Base-by-base conservation (phyloP, 306 rosid species). In the Acacia melanoxylon region DNA sequence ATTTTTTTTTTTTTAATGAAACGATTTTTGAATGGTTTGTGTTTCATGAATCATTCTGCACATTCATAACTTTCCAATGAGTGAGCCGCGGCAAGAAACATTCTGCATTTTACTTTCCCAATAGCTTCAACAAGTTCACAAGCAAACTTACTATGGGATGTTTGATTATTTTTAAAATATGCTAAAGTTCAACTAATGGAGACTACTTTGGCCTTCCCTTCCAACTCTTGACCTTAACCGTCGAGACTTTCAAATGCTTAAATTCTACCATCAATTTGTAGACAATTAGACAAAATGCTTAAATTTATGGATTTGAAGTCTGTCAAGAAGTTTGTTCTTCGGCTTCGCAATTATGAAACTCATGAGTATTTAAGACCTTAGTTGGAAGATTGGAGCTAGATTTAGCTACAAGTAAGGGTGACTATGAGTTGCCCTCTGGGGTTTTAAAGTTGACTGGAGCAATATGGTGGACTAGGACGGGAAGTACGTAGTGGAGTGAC, bases 161-260 rank as follows among this genome's bases (percentile, higher is more conserved):
- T 35, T 35, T 35, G 40, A 35, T 35, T 35, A 35, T 35, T 35
- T 35, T 35, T 35, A 27, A 27, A 27, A 9, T 87, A 27, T 27
- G 29, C 29, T 27, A 27, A 27, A 27, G 29, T 27, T 27, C 29
- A 27, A 27, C 29, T 27, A 27, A 27, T 27, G 88, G 90, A 66
- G 10, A 1, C 22, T 78, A 14, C 33, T 87, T 10, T 87, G 88
- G 83, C 58, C 31, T 7, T 75, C 17, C 0, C 61, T 78, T 33
- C 4, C 74, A 10, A 31, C 54, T 11, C 66, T 82, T 65, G 70
- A 65, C 10, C 14, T 65, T 3, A 8, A 62, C 19, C 19, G 29
- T 25, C 2, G 12, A 2, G 22, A 4, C 13, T n/a, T 22, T 22
- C 1, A 4, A 5, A 49, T 7, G 15, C 3, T 49, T 49, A 4